Base-by-base conservation (phyloP, 768 basidiomycete species). In the Boletus sp. region DNA sequence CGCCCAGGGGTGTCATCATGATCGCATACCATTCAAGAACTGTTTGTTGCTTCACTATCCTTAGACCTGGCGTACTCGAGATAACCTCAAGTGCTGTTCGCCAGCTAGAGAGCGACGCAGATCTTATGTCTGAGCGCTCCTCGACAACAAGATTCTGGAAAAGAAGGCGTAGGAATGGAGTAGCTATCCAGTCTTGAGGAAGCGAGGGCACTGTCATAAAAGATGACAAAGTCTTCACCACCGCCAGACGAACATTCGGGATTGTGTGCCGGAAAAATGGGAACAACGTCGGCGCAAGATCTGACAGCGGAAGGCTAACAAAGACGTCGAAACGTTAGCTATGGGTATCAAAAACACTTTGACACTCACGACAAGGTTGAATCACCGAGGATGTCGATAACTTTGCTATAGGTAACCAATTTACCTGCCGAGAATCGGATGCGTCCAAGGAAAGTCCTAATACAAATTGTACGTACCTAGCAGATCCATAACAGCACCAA, bases 231-330 rank as follows among this genome's bases (percentile, higher is more conserved):
- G 94, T 94, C 57, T 91, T 87, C 45, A 95, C 90, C 3, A 98
- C 95, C 3, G 97, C 89, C 14, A 95, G 80, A 8, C 97, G 92
- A 53, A 99, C 97, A 58, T 88, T 89, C 1, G 90, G 74, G 65
- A 99, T 98, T 0, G 96, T 95, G 71, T 99, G 97, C 17, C 97
- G 91, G 75, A 98, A 95, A 80, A 96, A 98, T 4, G 96, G 92
- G 74, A 93, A 98, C 6, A 96, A 76, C 1, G 89, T 91, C 2
- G 90, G 89, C 7, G 95, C 90, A 54, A 97, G 82, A 4, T 81
- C 81, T n/a, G 86, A 80, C 32, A 98, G 80, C 4, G 93, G 89
- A 47, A 87, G 77, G n/a, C 92, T 94, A 59, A 11, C 33, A 5
- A 7, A 47, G 37, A 47, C 36, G 28, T 15, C 4, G 7, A 47